These are phyloP conservation scores for Globisporangium heterothallicum DNA, from an alignment of 352 stramenopile genomes.

Conservation along the genomic window DNA sequence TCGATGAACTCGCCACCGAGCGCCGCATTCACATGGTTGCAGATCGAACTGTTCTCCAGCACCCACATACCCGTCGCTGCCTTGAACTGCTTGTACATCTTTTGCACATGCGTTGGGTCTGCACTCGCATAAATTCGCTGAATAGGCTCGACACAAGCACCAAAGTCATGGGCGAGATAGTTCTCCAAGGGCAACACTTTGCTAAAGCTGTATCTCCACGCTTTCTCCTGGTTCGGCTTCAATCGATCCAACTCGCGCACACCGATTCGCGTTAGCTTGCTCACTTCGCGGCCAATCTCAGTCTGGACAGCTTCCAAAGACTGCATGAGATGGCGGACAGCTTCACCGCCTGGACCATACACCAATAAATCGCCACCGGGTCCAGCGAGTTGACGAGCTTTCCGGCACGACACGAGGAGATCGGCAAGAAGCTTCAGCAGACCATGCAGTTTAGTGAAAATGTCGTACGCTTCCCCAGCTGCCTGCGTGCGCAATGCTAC, in stretches of 20 bases:
- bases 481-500: conserved; percentile 62
- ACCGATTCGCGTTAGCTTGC: conserved; percentile 70
- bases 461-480: conserved; percentile 50
- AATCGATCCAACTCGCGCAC: conserved; percentile 80
- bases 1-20: conserved; percentile 67
- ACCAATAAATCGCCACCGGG: conserved; percentile 79
- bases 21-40: conserved; percentile 63
- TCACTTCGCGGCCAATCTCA: conserved; percentile 75
- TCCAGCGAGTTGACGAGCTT: conserved; percentile 72
- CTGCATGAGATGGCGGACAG: conserved; percentile 78
- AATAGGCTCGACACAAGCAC: conserved; percentile 76
- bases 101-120: conserved; percentile 74
- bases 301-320: conserved; percentile 72
- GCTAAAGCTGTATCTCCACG: conserved; percentile 81
- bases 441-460: conserved; percentile 71
- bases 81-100: conserved; percentile 86
- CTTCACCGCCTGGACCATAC: conserved; percentile 77
- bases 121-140: conserved; percentile 84
- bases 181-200: conserved; percentile 80
- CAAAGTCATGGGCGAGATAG: conserved; percentile 81
- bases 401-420: conserved; percentile 78
- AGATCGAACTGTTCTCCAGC: conserved; percentile 81
- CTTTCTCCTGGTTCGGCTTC: conserved; percentile 83
- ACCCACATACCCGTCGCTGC: conserved; percentile 81
- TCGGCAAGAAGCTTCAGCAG: conserved; percentile 79